Evolutionary conservation across 306 rosid genomes (phyloP).

Genomic region (Leucaena leucocephala): DNA sequence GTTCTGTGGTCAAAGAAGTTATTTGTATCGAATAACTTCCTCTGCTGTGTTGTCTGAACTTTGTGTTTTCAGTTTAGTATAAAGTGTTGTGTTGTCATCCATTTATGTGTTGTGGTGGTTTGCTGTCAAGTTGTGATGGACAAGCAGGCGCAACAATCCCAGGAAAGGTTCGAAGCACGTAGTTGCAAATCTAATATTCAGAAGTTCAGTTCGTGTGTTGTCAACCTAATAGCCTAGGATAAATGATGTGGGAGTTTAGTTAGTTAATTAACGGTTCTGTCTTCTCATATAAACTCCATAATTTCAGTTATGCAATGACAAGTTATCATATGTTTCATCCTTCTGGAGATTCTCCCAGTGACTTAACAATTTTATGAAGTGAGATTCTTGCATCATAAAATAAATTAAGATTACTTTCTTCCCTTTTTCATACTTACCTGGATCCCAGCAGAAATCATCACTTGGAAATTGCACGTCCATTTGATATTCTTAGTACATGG

Average conservation of each 20-base stretch:
- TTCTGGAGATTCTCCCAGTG: neutral
- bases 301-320: neutral
- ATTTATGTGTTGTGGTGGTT: neutral
- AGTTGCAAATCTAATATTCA: too few species aligned
- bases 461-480: neutral
- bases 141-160: too few species aligned
- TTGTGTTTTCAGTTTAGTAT: neutral
- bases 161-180: too few species aligned
- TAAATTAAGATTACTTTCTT: slow-evolving; percentile 1
- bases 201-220: too few species aligned
- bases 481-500: neutral
- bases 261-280: neutral
- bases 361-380: neutral
- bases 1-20: neutral
- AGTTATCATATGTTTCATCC: neutral
- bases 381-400: neutral
- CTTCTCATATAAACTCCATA: neutral
- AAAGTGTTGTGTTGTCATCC: neutral
- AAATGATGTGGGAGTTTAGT: neutral
- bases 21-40: neutral
- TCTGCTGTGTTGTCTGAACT: neutral
- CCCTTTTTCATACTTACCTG: neutral
- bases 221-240: neutral
- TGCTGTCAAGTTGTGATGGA: neutral
- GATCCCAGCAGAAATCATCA: neutral